A percentile compares a stretch with the other conserved stretches of the same genome.
Conservation (phyloP, 495 filamentous ascomycete species). For the Hypoxylon fragiforme region DNA sequence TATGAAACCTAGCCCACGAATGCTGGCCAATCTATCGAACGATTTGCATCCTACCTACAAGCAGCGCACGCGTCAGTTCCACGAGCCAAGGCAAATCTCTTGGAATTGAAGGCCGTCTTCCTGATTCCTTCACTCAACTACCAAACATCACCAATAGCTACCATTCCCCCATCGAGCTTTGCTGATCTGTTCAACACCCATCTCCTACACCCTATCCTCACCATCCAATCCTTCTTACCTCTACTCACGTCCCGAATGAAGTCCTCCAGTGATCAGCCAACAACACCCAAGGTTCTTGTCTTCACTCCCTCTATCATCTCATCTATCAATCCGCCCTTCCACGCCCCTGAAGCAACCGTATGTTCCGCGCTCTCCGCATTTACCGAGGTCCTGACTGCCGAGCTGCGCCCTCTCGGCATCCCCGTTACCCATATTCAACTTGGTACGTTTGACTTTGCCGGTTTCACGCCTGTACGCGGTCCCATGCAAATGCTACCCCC, state of each 20-base stretch:
- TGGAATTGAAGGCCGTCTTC: constrained; percentile 75
- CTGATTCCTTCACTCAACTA: constrained; percentile 73
- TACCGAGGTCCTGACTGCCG: constrained; percentile 70
- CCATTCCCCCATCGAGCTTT: constrained; percentile 78
- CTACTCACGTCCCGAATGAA: constrained; percentile 62
- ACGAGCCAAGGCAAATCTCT: constrained; percentile 70
- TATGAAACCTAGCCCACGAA: constrained; percentile 52
- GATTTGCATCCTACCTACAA: constrained; percentile 68
- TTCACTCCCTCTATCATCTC: constrained; percentile 84
- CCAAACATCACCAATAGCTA: constrained; percentile 76
- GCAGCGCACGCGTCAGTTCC: constrained; percentile 71
- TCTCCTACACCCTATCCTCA: constrained; percentile 87
- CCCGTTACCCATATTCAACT: constrained; percentile 82
- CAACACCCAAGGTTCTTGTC: constrained; percentile 67
- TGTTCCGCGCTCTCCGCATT: constrained; percentile 81
- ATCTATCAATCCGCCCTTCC: constrained; percentile 79
- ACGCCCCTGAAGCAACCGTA: constrained; percentile 78
- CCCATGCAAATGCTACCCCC: constrained; percentile 35
- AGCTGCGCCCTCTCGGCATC: constrained; percentile 71
- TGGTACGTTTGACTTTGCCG: constrained; percentile 74
- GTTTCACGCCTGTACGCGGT: constrained; percentile 47
- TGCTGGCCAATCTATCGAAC: constrained; percentile 63
- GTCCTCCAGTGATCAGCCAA: constrained; percentile 45
- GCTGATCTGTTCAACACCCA: constrained; percentile 89
- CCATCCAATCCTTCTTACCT: constrained; percentile 82